phyloP scores from a whole-genome alignment of 2,329 filamentous ascomycete genomes.

The Malbranchea cinnamomea region DNA sequence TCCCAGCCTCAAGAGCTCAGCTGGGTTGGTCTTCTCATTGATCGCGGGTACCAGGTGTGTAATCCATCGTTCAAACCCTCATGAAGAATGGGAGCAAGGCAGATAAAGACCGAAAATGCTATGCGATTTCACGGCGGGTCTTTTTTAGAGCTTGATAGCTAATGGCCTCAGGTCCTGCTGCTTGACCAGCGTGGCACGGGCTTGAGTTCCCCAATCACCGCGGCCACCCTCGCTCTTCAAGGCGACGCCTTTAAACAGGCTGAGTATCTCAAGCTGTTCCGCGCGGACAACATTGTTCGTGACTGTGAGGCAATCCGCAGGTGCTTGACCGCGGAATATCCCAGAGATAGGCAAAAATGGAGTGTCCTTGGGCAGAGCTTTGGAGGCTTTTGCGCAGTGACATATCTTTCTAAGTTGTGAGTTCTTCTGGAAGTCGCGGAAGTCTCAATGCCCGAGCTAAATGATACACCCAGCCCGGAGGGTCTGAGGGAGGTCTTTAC shows the following conservation, averaged over 20 bases:
- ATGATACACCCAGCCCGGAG: constrained; percentile 39
- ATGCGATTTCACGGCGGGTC: no score
- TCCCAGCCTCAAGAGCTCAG: constrained; percentile 57
- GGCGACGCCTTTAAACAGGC: constrained; percentile 55
- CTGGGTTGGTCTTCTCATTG: constrained; percentile 55
- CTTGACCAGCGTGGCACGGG: constrained; percentile 90
- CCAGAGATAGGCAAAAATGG: constrained; percentile 61
- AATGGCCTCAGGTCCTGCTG: constrained; percentile 40
- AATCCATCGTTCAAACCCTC: no score
- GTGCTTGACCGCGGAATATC: constrained; percentile 54
- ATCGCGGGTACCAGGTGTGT: constrained; percentile 62
- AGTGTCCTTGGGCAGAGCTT: constrained; percentile 82
- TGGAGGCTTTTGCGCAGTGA: constrained; percentile 72
- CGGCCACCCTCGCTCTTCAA: constrained; percentile 51
- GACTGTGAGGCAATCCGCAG: constrained; percentile 78
- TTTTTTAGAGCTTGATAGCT: no score
- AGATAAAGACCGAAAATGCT: no score
- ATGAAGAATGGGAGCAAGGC: no score
- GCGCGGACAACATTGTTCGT: constrained; percentile 77
- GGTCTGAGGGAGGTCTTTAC: constrained; percentile 71
- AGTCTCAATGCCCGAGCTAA: neutral
- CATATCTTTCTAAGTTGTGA: constrained; percentile 63
- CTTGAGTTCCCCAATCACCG: constrained; percentile 64
- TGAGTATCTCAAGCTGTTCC: constrained; percentile 67
- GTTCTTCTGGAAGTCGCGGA: constrained; percentile 11